Percentiles rank a stretch among this genome's conserved stretches.
Evolutionary conservation across 179 eudicot genomes (phyloP).

Genomic region (Heliamphora pulchella): DNA sequence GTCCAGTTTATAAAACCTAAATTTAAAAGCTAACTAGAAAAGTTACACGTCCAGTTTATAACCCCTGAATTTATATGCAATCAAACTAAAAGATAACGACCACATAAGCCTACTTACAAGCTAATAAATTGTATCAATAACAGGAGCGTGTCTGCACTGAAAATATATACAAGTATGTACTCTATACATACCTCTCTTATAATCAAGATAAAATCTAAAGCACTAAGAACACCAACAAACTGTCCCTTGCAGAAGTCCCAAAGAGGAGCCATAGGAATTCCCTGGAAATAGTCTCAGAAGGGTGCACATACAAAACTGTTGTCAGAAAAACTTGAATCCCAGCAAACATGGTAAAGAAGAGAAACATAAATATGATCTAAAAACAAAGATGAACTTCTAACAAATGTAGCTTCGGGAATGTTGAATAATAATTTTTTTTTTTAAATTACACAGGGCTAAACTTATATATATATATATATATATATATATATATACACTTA

Average conservation of each 20-base stretch:
- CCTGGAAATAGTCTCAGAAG: slow-evolving; percentile 35
- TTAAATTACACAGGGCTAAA: no score
- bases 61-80: neutral
- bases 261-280: slow-evolving; percentile 51
- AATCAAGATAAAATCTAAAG: slow-evolving; percentile 60
- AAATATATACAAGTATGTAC: neutral
- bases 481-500: no score
- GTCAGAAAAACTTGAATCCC: neutral
- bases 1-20: neutral
- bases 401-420: neutral
- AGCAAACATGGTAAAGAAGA: slow-evolving; percentile 12
- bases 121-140: neutral
- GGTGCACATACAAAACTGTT: slow-evolving; percentile 7
- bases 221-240: slow-evolving; percentile 64
- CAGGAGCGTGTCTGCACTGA: neutral
- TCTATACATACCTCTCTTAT: slow-evolving; percentile 40
- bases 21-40: no score
- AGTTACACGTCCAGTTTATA: neutral
- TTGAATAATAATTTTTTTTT: no score
- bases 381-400: neutral
- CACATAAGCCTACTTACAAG: neutral
- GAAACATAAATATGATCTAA: slow-evolving; percentile 1
- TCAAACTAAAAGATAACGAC: neutral
- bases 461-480: no score
- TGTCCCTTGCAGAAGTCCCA: slow-evolving; percentile 52